A percentile compares a stretch with the other conserved stretches of the same genome.
phyloP scores from a whole-genome alignment of 1,284 basidiomycete species.

The Cutaneotrichosporon sp. region DNA sequence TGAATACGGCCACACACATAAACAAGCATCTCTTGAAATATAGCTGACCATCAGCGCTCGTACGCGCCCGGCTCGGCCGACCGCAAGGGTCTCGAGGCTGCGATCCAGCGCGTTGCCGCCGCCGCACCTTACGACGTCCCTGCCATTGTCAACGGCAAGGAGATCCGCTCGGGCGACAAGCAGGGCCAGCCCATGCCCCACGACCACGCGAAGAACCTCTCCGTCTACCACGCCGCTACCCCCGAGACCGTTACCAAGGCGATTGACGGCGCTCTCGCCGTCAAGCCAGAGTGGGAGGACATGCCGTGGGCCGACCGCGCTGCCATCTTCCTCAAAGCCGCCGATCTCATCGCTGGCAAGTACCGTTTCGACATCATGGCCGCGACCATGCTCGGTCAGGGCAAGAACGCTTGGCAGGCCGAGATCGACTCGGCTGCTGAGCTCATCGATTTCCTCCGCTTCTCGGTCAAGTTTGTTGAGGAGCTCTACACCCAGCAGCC shows the following conservation, averaged over 20 bases:
- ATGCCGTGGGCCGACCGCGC: conserved; percentile 96
- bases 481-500: conserved; percentile 92
- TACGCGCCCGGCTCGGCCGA: conserved; percentile 82
- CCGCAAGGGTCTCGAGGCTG: conserved; percentile 70
- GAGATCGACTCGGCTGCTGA: conserved; percentile 99
- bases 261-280: conserved; percentile 83
- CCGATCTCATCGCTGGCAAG: conserved; percentile 89
- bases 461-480: conserved; percentile 94
- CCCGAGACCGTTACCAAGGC: conserved; percentile 71
- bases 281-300: conserved; percentile 84
- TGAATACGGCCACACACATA: too few species aligned
- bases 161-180: conserved; percentile 80
- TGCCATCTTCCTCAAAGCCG: conserved; percentile 96
- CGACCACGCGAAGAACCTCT: conserved; percentile 76
- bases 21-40: background rate
- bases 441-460: conserved; percentile 92
- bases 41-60: conserved; percentile 51
- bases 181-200: conserved; percentile 79
- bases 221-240: conserved; percentile 87
- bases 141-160: conserved; percentile 85
- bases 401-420: conserved; percentile 99
- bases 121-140: conserved; percentile 87
- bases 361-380: conserved; percentile 93
- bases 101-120: conserved; percentile 75
- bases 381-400: conserved; percentile 96